Conservation (phyloP, 176 grass and related monocot species). For the Zoysia pacifica region DNA sequence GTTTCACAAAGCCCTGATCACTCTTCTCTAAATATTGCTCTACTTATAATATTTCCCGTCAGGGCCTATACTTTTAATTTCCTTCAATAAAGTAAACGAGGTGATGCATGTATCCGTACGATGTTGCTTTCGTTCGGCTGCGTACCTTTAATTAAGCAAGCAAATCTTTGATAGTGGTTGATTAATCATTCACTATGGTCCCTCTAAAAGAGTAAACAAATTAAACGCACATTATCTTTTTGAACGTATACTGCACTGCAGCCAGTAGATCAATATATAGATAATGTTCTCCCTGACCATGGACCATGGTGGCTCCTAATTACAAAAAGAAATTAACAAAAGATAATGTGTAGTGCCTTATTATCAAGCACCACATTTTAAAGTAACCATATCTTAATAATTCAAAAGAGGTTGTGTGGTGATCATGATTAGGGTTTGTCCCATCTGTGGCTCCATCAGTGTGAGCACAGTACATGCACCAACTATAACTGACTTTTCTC, state of each 20-base stretch:
- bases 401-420: conserved; percentile 29
- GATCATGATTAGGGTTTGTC: conserved; percentile 46
- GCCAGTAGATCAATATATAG: conserved; percentile 30
- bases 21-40: not conserved
- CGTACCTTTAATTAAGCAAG: conserved; percentile 31
- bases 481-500: conserved; percentile 9
- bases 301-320: not conserved
- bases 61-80: not conserved
- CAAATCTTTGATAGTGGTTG: conserved; percentile 47
- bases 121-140: conserved; percentile 45
- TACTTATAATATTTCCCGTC: not conserved
- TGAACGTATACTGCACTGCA: conserved; percentile 8
- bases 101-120: conserved; percentile 55
- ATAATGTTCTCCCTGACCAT: not conserved
- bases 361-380: conserved; percentile 27
- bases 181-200: conserved; percentile 49
- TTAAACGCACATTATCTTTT: conserved; percentile 15
- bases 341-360: conserved; percentile 18
- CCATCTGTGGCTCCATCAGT: conserved; percentile 20
- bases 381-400: conserved; percentile 7
- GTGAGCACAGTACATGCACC: conserved; percentile 26
- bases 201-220: conserved; percentile 32
- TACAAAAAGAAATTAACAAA: not conserved
- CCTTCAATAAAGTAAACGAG: not conserved
- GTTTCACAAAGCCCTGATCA: not conserved